Evolutionary conservation across 495 filamentous ascomycete species (phyloP), one percentile per base, ranked within the genome.

Genomic region (Penicillium salamii): DNA sequence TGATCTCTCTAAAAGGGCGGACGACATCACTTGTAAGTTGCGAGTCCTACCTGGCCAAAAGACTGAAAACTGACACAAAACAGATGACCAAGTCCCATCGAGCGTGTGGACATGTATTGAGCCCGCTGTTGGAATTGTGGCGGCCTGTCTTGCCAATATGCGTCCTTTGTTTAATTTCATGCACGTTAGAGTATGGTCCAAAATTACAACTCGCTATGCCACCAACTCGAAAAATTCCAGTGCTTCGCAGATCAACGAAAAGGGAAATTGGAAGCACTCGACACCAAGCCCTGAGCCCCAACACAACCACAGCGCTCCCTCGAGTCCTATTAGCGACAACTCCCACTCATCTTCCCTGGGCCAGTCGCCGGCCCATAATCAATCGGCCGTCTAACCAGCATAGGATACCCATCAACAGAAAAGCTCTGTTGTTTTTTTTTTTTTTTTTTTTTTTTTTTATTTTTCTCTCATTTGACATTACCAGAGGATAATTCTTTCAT

Each of bases 61-160:
- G 13, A 12, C n/a, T 31, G 4, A 8, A 26, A 13, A 14, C 44
- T 58, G 21, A 50, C 13, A 33, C 21, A 1, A 2, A 20, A 7
- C 26, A 66, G 62, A 69, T 20, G 61, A 54, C 34, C 63, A 71
- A 58, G 60, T 67, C 14, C 55, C 59, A 13, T 32, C 57, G 13
- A 63, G 58, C 23, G 63, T 69, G 9, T 71, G 66, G 68, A 69
- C 66, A 5, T 71, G 66, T 50, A 67, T 71, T 14, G 66, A 71
- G 21, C 58, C 66, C 3, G 60, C 62, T 2, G 62, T 66, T 3
- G 66, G 68, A 3, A 68, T 69, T 38, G 64, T 66, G 0, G 68
- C 66, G 0, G 60, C 60, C 14, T 69, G 66, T 23, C 46, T 71
- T 2, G 60, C 66, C 0, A 69, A 69, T 44, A 64, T 69, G 55